Evolutionary conservation across 345 rosid species (phyloP).

Genomic region (Acer yangbiense): DNA sequence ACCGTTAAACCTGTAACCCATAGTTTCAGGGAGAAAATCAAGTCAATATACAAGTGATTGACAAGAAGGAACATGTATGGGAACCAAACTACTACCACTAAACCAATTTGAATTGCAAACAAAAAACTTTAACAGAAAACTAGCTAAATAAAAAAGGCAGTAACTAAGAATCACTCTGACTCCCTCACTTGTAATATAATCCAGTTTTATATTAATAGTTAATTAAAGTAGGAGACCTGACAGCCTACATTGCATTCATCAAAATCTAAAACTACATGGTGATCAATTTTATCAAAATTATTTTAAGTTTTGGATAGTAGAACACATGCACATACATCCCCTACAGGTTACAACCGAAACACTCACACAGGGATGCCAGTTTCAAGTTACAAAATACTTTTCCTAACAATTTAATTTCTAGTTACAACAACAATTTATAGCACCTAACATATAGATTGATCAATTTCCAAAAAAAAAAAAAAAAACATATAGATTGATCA

Average conservation of each 20-base stretch:
- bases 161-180: neutral
- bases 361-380: neutral
- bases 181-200: neutral
- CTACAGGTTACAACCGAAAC: neutral
- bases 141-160: neutral
- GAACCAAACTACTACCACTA: neutral
- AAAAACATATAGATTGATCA: constrained; percentile 4
- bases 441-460: constrained; percentile 8
- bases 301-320: neutral
- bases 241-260: neutral
- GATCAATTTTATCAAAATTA: neutral
- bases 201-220: neutral
- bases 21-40: constrained; percentile 13
- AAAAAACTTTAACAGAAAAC: neutral
- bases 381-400: neutral
- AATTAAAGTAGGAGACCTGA: neutral
- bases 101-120: neutral
- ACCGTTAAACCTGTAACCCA: constrained; percentile 80
- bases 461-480: neutral
- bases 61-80: neutral
- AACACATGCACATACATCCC: neutral
- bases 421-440: neutral
- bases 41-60: neutral
- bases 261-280: neutral
- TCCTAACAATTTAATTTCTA: neutral